phyloP scores from a whole-genome alignment of 495 filamentous ascomycete genomes.

The Penicillium argentinense region DNA sequence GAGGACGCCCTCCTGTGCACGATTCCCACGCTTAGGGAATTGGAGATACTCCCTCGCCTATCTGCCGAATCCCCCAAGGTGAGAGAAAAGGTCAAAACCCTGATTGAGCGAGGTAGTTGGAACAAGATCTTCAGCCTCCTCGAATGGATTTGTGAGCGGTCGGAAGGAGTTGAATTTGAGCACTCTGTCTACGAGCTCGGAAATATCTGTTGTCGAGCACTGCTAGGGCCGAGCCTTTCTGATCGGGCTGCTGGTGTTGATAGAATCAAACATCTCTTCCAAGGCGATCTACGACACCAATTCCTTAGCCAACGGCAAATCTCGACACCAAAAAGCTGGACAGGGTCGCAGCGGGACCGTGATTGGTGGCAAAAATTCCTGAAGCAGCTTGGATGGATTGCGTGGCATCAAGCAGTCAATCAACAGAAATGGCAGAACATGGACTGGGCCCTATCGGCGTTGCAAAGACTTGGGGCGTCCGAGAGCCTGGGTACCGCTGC shows the following conservation, averaged over 20 bases:
- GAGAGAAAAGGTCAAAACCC: constrained; percentile 8
- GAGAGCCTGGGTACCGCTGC: background rate
- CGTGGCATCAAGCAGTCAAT: constrained; percentile 24
- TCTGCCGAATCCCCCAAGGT: constrained; percentile 20
- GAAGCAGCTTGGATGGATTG: constrained; percentile 31
- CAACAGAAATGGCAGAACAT: too few relatives aligned
- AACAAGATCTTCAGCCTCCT: constrained; percentile 18
- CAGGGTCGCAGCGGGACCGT: too few relatives aligned
- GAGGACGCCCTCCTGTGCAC: constrained; percentile 42
- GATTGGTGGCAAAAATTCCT: too few relatives aligned
- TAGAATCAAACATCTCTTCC: constrained; percentile 1
- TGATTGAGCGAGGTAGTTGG: constrained; percentile 22
- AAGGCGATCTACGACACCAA: too few relatives aligned
- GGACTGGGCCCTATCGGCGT: too few relatives aligned
- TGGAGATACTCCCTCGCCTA: constrained; percentile 25
- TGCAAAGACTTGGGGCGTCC: background rate
- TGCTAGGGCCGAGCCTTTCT: constrained; percentile 18
- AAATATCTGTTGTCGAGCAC: constrained; percentile 27
- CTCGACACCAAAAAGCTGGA: too few relatives aligned
- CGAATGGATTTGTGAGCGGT: constrained; percentile 31
- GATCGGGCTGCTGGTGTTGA: constrained; percentile 18
- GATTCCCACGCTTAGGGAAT: constrained; percentile 25
- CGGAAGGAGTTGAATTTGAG: constrained; percentile 26
- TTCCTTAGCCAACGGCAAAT: too few relatives aligned
- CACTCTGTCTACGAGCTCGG: constrained; percentile 29